Conservation (phyloP, 2,329 filamentous ascomycete genomes). For the Arthrobotrys sinensis region DNA sequence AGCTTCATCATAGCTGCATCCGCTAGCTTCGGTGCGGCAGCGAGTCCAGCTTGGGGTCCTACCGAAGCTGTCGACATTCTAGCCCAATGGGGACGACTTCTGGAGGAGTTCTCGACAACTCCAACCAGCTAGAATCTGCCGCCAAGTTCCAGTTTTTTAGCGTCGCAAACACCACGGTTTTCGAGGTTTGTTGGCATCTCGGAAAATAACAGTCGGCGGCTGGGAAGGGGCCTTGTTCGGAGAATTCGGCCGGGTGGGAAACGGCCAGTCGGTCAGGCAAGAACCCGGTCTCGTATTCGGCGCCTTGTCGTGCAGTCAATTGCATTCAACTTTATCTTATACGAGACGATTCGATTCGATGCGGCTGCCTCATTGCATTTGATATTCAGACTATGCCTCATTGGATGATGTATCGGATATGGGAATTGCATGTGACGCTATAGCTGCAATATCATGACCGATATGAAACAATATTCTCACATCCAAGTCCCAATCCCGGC, state of each 20-base stretch:
- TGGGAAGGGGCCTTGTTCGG: slow-evolving; percentile 6
- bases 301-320: slow-evolving; percentile 7
- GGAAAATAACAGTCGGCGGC: background rate
- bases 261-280: slow-evolving; percentile 15
- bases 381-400: background rate
- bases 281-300: slow-evolving; percentile 29
- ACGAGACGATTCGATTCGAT: background rate
- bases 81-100: slow-evolving; percentile 20
- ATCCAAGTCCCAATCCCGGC: background rate
- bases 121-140: slow-evolving; percentile 12
- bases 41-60: slow-evolving; percentile 33
- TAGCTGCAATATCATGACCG: background rate
- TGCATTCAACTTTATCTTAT: slow-evolving; percentile 8
- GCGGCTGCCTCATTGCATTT: slow-evolving; percentile 3
- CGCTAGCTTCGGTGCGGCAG: slow-evolving; percentile 48
- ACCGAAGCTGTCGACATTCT: slow-evolving; percentile 17
- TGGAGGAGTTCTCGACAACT: slow-evolving; percentile 47
- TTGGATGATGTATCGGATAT: background rate
- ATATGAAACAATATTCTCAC: background rate
- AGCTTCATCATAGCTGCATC: slow-evolving; percentile 23
- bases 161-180: slow-evolving; percentile 8
- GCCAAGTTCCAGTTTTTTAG: slow-evolving; percentile 9
- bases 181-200: background rate
- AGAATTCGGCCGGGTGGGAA: slow-evolving; percentile 9
- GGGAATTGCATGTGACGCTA: background rate